Base-by-base conservation (phyloP, 1,284 basidiomycete genomes). In the Sanghuangporus weigelae region DNA sequence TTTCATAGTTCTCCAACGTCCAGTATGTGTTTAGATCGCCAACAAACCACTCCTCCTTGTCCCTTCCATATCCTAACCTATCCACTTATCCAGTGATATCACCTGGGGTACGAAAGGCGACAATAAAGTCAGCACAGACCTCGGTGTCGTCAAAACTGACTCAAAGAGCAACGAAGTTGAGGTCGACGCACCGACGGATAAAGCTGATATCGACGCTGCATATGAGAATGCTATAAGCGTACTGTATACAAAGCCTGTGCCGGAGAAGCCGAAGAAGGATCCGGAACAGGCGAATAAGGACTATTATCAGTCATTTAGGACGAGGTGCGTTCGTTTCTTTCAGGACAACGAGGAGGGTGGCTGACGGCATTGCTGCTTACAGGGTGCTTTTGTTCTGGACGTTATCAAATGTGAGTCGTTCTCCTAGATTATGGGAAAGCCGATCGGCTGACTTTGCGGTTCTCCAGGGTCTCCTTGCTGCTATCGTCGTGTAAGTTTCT, bases 71-170 rank as follows among this genome's bases (percentile, higher is more conserved):
- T 48, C 3, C 39, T 35, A 36, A 31, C 21, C 16, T 21, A 14
- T 16, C 7, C n/a, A 21, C 46, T 72, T 69, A 16, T 46, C 21
- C 60, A 78, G 76, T 72, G 90, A 93, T 68, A 86, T 93, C 1
- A 91, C 90, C 1, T 95, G 93, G 93, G 93, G 92, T 42, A 96
- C 93, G 1, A 95, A 96, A 73, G 93, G 93, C 21, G 93, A 95
- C 75, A 93, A 94, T 77, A 93, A 88, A 71, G 83, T 90, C 40
- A 83, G 79, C 58, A 90, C 89, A n/a, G 92, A 94, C 69, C 83
- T 96, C 2, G 93, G 93, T 58, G 87, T 89, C 1, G 91, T 95
- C 66, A 79, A 82, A 64, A 78, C 81, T 6, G 80, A 79, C 40
- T 82, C 79, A 60, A 78, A 81, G 63, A 85, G 85, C 69, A 87